Base-by-base conservation (phyloP, 345 rosid species). In the Pistacia integerrima region DNA sequence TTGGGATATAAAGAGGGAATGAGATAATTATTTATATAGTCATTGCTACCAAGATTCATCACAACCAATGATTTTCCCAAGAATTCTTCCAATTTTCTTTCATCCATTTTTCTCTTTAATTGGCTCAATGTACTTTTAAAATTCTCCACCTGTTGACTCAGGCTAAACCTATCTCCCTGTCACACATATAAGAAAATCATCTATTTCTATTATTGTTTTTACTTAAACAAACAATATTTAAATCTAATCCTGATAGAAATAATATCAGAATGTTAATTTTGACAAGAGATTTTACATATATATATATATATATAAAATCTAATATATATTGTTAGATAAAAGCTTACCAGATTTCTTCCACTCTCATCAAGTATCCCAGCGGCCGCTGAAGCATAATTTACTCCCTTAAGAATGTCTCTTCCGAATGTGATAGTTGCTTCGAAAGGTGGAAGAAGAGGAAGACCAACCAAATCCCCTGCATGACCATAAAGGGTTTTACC, bases 321-420 rank as follows among this genome's bases (percentile, higher is more conserved):
- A 25, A 25, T 25, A 25, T 25, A 25, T 25, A 25, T 25, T 25
- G 25, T 25, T 25, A 25, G 25, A 25, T 25, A 25, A 25, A 25
- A 57, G 3, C 9, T 0, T 84, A 88, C 92, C 35, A 82, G 74
- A 63, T 78, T 81, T 78, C 83, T 87, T 81, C 97, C 98, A 4
- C 91, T 85, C 78, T 81, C 86, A 7, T 92, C 93, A 28, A 90
- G 88, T 61, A 92, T 90, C 74, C 98, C 98, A 1, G 91, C 97
- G 33, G 94, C 98, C 1, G 98, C 98, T 8, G 98, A 94, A 5
- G 97, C 98, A 65, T 88, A 94, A 82, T 94, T 94, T 10, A 92
- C 89, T 49, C 96, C 94, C 22, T 76, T 76, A 28, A 84, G 81
- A 54, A 90, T 78, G 76, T 82, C 76, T 52, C 66, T 73, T 63